Conservation (phyloP, 2,329 filamentous ascomycete genomes). For the Orbilia oligospora region DNA sequence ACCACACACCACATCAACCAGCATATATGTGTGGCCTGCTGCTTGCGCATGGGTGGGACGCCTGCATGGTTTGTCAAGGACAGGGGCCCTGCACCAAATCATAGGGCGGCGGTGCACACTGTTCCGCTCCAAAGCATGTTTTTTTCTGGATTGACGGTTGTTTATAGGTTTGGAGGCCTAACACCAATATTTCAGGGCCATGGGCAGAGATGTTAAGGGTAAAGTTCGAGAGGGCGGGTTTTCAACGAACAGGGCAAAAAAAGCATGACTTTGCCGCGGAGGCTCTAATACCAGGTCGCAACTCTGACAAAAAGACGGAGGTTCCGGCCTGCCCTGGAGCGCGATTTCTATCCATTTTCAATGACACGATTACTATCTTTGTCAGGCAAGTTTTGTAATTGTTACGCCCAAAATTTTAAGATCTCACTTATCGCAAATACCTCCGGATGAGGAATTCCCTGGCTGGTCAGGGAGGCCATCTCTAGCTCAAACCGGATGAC, state of each 20-base stretch:
- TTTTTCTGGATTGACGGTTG: slow-evolving; percentile 55
- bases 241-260: slow-evolving; percentile 43
- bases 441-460: slow-evolving; percentile 53
- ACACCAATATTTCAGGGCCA: slow-evolving; percentile 59
- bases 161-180: slow-evolving; percentile 61
- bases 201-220: slow-evolving; percentile 49
- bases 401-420: slow-evolving; percentile 27
- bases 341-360: slow-evolving; percentile 50
- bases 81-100: slow-evolving; percentile 60
- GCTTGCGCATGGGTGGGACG: slow-evolving; percentile 50
- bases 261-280: slow-evolving; percentile 59
- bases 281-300: slow-evolving; percentile 36
- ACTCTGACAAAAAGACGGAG: slow-evolving; percentile 44
- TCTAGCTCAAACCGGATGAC: slow-evolving; percentile 41
- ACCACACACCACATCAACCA: slow-evolving; percentile 53
- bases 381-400: slow-evolving; percentile 47
- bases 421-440: slow-evolving; percentile 57
- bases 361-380: slow-evolving; percentile 52
- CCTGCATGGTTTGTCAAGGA: slow-evolving; percentile 61
- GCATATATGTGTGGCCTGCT: slow-evolving; percentile 48
- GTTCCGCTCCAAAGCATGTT: slow-evolving; percentile 60
- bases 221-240: slow-evolving; percentile 56
- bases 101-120: slow-evolving; percentile 60
- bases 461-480: slow-evolving; percentile 5
- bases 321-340: slow-evolving; percentile 46